A percentile compares a stretch with the other conserved stretches of the same genome.
Conservation (phyloP, 116 monocot species). For the Papilionanthe hybrid region DNA sequence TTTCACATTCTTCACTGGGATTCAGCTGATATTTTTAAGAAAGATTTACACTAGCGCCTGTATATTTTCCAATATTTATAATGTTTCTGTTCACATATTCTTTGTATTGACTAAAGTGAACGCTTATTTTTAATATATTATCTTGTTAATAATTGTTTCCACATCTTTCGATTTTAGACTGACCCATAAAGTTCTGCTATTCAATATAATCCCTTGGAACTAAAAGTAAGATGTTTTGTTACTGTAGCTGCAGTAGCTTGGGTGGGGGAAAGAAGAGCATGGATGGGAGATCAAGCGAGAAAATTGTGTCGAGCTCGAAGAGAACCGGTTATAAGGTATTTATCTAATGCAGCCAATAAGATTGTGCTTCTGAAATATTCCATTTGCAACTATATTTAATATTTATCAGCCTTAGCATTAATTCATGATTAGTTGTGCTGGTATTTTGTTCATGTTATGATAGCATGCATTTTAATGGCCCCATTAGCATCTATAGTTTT, state of each 20-base stretch:
- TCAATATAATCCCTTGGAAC: neutral
- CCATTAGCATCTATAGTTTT: too few species aligned
- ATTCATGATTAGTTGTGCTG: neutral
- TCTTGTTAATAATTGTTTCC: neutral
- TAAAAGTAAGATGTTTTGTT: conserved; percentile 7
- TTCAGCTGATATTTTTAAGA: neutral
- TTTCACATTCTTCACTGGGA: neutral
- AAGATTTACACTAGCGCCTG: neutral
- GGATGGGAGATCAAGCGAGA: conserved; percentile 63
- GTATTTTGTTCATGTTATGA: neutral
- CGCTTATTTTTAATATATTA: neutral
- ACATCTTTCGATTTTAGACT: neutral
- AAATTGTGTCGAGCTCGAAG: conserved; percentile 23
- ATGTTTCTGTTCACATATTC: neutral
- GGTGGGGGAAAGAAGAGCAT: conserved; percentile 68
- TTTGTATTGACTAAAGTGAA: neutral
- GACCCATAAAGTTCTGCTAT: neutral
- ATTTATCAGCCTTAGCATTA: neutral
- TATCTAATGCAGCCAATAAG: neutral
- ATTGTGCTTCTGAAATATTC: neutral
- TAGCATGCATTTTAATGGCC: too few species aligned
- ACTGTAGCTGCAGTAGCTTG: conserved; percentile 70
- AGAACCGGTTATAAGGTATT: conserved; percentile 50
- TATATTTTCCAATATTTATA: neutral
- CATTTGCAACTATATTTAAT: neutral